Evolutionary conservation across 2,329 filamentous ascomycete genomes (phyloP).

Genomic region (Purpureocillium takamizusanense): DNA sequence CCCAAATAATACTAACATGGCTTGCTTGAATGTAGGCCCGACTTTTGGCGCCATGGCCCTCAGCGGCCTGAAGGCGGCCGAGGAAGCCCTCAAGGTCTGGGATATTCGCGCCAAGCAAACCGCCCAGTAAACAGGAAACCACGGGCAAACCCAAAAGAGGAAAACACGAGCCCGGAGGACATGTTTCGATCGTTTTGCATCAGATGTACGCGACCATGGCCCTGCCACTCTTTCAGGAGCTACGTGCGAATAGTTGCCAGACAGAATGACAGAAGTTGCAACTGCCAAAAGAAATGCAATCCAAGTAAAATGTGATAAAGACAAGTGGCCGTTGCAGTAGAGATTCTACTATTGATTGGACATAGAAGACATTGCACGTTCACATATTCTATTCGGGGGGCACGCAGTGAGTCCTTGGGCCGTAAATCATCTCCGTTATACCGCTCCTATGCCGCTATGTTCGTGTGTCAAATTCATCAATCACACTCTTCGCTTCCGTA

Average conservation of each 20-base stretch:
- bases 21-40: too few relatives aligned
- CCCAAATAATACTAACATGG: too few relatives aligned
- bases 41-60: slow-evolving; percentile 88
- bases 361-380: too few relatives aligned
- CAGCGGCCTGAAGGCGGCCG: slow-evolving; percentile 81
- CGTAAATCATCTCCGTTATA: neutral
- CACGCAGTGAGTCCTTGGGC: too few relatives aligned
- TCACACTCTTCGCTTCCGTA: slow-evolving; percentile 1
- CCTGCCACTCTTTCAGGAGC: neutral
- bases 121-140: slow-evolving; percentile 32
- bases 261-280: slow-evolving; percentile 4
- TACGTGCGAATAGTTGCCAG: slow-evolving; percentile 4
- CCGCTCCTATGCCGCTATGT: neutral
- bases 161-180: neutral
- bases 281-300: too few relatives aligned
- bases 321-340: too few relatives aligned
- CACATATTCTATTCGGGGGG: too few relatives aligned
- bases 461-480: slow-evolving; percentile 6
- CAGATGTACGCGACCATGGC: neutral
- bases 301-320: too few relatives aligned
- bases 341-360: too few relatives aligned
- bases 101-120: slow-evolving; percentile 73
- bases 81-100: slow-evolving; percentile 72
- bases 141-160: neutral
- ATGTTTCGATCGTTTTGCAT: neutral